Evolutionary conservation across 176 grass and related monocot species (phyloP).

Genomic region (Paspalum notatum): DNA sequence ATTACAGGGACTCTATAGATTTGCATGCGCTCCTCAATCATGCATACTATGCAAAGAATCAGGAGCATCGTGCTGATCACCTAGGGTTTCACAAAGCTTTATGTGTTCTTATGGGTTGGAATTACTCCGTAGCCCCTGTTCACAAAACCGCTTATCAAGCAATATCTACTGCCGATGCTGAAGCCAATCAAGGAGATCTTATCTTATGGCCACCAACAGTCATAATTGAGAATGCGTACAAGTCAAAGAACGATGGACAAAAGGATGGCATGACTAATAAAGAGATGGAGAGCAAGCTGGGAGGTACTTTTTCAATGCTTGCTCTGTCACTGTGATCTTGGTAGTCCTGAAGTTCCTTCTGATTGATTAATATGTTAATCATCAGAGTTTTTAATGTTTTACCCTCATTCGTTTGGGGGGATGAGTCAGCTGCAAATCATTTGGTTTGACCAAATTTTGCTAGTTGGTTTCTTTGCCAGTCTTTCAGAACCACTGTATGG

Average conservation of each 20-base stretch:
- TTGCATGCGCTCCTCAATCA: constrained; percentile 90
- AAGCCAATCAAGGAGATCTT: constrained; percentile 86
- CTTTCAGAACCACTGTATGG: background rate
- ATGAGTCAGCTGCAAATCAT: background rate
- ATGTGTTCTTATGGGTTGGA: constrained; percentile 98
- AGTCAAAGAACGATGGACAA: constrained; percentile 58
- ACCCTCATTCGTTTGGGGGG: constrained; percentile 8
- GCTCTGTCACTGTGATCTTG: constrained; percentile 39
- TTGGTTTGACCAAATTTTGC: constrained; percentile 5
- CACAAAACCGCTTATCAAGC: constrained; percentile 72
- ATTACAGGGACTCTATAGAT: constrained; percentile 71
- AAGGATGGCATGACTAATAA: constrained; percentile 69
- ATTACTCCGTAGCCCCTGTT: constrained; percentile 71
- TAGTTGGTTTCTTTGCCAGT: constrained; percentile 11
- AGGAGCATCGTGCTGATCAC: constrained; percentile 81
- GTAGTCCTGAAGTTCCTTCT: constrained; percentile 38
- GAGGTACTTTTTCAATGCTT: constrained; percentile 65
- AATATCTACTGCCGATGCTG: constrained; percentile 68
- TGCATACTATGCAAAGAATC: constrained; percentile 71
- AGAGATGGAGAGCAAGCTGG: constrained; percentile 90
- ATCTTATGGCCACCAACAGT: constrained; percentile 92
- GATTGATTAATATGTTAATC: constrained; percentile 36
- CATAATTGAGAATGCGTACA: constrained; percentile 85
- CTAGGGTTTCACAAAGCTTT: constrained; percentile 93
- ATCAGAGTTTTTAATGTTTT: constrained; percentile 28